Evolutionary conservation across 2,329 filamentous ascomycete species (phyloP).

Genomic region (Xylariomycetidae sp.): DNA sequence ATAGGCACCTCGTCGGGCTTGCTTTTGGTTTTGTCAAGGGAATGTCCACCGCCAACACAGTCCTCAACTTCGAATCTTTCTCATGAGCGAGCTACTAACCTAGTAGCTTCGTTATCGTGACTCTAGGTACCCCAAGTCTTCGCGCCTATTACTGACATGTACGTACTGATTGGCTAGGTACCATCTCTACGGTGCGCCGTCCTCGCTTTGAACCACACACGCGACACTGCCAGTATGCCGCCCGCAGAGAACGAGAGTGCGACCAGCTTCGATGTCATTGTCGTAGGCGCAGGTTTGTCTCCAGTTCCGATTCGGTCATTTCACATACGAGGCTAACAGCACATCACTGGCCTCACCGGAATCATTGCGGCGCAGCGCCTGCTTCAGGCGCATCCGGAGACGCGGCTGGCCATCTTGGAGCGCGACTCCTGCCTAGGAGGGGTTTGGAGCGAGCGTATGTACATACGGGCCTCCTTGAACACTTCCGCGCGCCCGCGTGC

Average conservation of each 20-base stretch:
- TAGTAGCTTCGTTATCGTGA: too few relatives aligned
- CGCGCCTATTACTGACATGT: too few relatives aligned
- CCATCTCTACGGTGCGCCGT: too few relatives aligned
- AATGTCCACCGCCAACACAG: too few relatives aligned
- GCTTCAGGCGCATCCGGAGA: conserved; percentile 15
- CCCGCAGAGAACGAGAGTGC: conserved; percentile 1
- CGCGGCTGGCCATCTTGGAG: conserved; percentile 12
- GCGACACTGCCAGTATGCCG: conserved; percentile 7
- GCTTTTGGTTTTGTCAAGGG: too few relatives aligned
- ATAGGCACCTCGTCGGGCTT: too few relatives aligned
- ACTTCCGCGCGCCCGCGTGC: too few relatives aligned
- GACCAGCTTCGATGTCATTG: conserved; percentile 11
- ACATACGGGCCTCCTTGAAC: not conserved
- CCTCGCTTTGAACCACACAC: too few relatives aligned
- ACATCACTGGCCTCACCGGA: conserved; percentile 10
- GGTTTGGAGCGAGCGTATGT: conserved; percentile 15
- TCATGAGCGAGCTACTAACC: too few relatives aligned
- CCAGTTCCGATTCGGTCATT: conserved; percentile 1
- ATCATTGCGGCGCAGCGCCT: conserved; percentile 14
- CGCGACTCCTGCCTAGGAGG: conserved; percentile 16
- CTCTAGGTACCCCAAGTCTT: too few relatives aligned
- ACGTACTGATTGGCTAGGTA: too few relatives aligned
- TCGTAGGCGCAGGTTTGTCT: conserved; percentile 14
- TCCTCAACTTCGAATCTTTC: too few relatives aligned
- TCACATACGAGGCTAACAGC: conserved; percentile 5